Conservation (phyloP, 495 filamentous ascomycete species). For the Lasiosphaeria miniovina region DNA sequence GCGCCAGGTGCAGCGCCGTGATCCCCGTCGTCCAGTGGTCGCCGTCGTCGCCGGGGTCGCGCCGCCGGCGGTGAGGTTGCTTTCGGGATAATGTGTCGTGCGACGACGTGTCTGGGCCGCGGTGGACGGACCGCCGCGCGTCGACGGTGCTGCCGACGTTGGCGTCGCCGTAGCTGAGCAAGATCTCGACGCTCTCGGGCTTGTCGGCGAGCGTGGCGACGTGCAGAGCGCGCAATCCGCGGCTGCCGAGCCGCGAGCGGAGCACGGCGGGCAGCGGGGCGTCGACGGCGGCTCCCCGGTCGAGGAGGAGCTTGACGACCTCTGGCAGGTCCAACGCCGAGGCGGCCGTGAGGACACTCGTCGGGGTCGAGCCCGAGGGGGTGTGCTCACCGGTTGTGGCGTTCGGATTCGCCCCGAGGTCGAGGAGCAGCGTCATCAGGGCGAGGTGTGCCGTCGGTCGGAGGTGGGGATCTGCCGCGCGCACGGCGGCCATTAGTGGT, state of each 20-base stretch:
- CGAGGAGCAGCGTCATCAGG: constrained; percentile 22
- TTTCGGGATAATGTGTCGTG: not conserved
- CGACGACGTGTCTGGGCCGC: not conserved
- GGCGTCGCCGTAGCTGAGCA: constrained; percentile 19
- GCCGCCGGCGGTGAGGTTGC: not conserved
- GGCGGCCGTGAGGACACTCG: constrained; percentile 12
- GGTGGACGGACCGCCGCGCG: not conserved
- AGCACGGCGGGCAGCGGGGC: constrained; percentile 1
- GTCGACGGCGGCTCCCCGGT: constrained; percentile 16
- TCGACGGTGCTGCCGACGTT: constrained; percentile 16
- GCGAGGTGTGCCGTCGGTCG: constrained; percentile 16
- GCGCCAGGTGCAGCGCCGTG: constrained; percentile 21
- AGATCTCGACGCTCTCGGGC: constrained; percentile 6
- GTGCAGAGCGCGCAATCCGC: constrained; percentile 22
- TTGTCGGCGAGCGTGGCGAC: constrained; percentile 17
- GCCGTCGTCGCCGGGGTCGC: not conserved
- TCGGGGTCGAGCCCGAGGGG: not conserved
- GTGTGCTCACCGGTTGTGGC: not conserved
- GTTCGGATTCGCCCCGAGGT: constrained; percentile 25
- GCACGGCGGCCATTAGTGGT: constrained; percentile 16
- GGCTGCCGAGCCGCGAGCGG: not conserved
- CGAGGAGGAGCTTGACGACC: constrained; percentile 16
- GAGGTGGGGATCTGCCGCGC: not conserved
- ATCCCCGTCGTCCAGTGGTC: constrained; percentile 8
- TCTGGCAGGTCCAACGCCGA: constrained; percentile 9